Base-by-base conservation (phyloP, 1,284 basidiomycete species). In the Pseudozyma sp. region DNA sequence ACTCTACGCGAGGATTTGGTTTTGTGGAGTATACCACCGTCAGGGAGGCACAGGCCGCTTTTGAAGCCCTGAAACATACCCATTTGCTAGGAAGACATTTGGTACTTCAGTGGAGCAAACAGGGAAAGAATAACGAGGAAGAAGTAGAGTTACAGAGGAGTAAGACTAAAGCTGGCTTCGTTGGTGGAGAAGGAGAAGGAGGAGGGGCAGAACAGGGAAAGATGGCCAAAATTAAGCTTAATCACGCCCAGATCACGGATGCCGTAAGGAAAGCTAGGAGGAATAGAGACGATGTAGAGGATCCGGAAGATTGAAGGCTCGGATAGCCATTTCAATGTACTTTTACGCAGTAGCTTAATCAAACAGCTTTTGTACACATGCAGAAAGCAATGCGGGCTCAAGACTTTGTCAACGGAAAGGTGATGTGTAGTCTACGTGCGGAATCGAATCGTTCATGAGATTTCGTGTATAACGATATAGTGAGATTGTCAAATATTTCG, bases 31-130 rank as follows among this genome's bases (percentile, higher is more conserved):
- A 83, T 56, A 75, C 78, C 8, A 77, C 80, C 34, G 76, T 71
- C 2, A 57, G 80, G 5, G 83, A 83, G 59, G 83, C 83, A 0
- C 73, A 77, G 59, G 59, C 59, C 14, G 83, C 82, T 0, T 78
- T 80, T 45, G 76, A 76, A 5, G 76, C 79, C 4, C 89, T 99
- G 44, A 89, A 90, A 75, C 94, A 98, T 86, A 97, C 95, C 0
- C 97, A 99, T 88, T 90, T 99, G 79, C 90, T 99, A 9, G 96
- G 96, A 4, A 87, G 97, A 35, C 96, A 99, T 88, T 86, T 99
- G 36, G 93, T 99, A 1, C 87, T 98, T 44, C 91, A 97, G 83
- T 98, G 95, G 94, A 93, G 94, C 56, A 86, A 83, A 3, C 91
- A 89, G 7, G 73, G 50, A 19, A 19, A 38, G 7, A 52, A 62